Evolutionary conservation across 768 basidiomycete genomes (phyloP), one percentile per base, ranked within the genome.

Genomic region (Phallus indusiatus): DNA sequence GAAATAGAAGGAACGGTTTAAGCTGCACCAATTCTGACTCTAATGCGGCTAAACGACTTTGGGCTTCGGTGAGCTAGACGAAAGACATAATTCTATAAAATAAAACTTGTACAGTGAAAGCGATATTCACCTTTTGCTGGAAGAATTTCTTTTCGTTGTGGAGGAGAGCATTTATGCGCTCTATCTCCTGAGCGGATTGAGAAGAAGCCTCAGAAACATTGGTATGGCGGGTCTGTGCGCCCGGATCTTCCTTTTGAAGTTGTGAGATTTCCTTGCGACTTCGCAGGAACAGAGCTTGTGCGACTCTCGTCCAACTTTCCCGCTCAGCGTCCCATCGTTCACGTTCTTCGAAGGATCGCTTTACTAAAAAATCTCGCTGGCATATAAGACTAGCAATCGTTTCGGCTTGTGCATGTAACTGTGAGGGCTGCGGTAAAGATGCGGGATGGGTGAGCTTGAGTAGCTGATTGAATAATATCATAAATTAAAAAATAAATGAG

Each of bases 1-100:
- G 81, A 78, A 88, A 81, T 14, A 88, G 72, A 49, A 90, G 75
- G 36, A 88, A 69, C 0, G 88, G 88, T 51, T 82, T 81, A 34
- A 90, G 76, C 61, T 81, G 80, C 1, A 73, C 69, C 8, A 90
- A 73, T 66, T 90, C 88, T 11, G 75, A 65, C 70, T 90, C 88
- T 0, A 90, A 76, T 1, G 73, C 62, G 22, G 76, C 69, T 11
- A 84, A 69, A 42, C 85, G 80, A 5, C 67, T 64, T 62, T 84
- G 81, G 0, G 80, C 74, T 57, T 86, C 83, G 48, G 75, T 68
- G 6, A 90, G 74, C 87, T 89, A 67, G 16, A 59, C 22, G 60
- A 48, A 64, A 18, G 1, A 61, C 47, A n/a, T n/a, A 47, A 59
- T 33, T 16, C 58, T 64, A 33, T 64, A 56, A 47, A 54, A 17